Conservation (phyloP, 768 basidiomycete species). For the Amanita phalloides region DNA sequence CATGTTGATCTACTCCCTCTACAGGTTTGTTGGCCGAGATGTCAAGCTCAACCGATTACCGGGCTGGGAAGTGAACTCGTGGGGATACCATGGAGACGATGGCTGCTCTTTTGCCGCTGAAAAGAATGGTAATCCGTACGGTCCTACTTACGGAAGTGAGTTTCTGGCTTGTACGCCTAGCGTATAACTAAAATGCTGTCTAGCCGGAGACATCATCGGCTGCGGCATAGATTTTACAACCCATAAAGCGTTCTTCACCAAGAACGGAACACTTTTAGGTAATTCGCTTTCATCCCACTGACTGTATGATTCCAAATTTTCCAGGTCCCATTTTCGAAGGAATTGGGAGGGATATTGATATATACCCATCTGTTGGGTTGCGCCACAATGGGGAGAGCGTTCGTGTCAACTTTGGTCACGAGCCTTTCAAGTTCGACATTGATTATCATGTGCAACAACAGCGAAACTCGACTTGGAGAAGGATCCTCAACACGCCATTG, state of each 20-base stretch:
- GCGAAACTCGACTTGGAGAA: conserved; percentile 54
- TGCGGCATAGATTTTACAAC: conserved; percentile 88
- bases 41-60: conserved; percentile 69
- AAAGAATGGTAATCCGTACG: conserved; percentile 61
- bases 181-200: background rate
- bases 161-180: conserved; percentile 4
- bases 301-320: conserved; percentile 7
- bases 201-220: conserved; percentile 82
- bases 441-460: conserved; percentile 73
- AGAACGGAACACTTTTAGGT: conserved; percentile 73
- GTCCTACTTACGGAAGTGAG: conserved; percentile 74
- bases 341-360: conserved; percentile 49
- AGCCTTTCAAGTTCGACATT: conserved; percentile 84
- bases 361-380: conserved; percentile 87
- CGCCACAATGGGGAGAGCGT: conserved; percentile 71
- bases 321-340: conserved; percentile 64
- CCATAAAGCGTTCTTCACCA: conserved; percentile 79
- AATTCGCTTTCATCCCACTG: conserved; percentile 1
- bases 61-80: conserved; percentile 78
- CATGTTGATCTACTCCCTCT: conserved; percentile 7
- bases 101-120: conserved; percentile 70
- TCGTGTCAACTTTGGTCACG: conserved; percentile 82
- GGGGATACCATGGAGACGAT: conserved; percentile 92
- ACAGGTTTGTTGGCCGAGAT: conserved; percentile 56
- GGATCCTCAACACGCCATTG: conserved; percentile 49